Evolutionary conservation across 257 asterid genomes (phyloP), one percentile per base, ranked within the genome.

Genomic region (Agastache rugosa): DNA sequence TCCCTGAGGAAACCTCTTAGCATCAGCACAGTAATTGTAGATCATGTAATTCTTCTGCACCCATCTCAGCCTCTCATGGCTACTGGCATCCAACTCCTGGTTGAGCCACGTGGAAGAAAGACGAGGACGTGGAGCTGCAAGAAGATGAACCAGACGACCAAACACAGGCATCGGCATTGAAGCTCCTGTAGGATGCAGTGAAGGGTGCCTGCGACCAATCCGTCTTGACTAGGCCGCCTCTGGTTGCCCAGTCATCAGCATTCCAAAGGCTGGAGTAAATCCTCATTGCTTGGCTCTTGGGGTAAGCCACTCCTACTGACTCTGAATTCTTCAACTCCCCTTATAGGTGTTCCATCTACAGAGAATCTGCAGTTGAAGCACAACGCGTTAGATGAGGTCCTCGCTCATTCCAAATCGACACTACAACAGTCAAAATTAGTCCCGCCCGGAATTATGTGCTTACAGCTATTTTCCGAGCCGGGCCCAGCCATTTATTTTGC

Each of bases 201-300:
- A 83, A 85, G 0, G 89, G 85, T 1, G 89, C 89, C 45, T 51
- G 35, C 0, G 78, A 55, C 87, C 89, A 83, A 17, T 85, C 85
- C 4, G 85, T 65, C 77, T 85, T 85, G 37, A 85, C 60, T 0
- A 58, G 78, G 2, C 89, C 89, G 1, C 87, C 87, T 16, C 80
- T 51, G 1, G 87, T 82, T 1, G 85, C 86, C 89, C 89, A 80
- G 2, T 85, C 86, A 23, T 85, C 89, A 0, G 83, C 87, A 4
- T 86, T 77, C 90, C 88, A 86, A 1, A 83, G 73, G 77, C 87
- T 86, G 0, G 85, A 83, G 68, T 81, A 83, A 2, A 84, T 66
- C 66, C 75, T 84, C 91, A 84, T 84, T 0, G 77, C 55, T 81
- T 37, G 91, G 42, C 37, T 78, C 68, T 81, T 81, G 0, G 85